phyloP scores from a whole-genome alignment of 805 yeast species.

The Kuraishia cidri region DNA sequence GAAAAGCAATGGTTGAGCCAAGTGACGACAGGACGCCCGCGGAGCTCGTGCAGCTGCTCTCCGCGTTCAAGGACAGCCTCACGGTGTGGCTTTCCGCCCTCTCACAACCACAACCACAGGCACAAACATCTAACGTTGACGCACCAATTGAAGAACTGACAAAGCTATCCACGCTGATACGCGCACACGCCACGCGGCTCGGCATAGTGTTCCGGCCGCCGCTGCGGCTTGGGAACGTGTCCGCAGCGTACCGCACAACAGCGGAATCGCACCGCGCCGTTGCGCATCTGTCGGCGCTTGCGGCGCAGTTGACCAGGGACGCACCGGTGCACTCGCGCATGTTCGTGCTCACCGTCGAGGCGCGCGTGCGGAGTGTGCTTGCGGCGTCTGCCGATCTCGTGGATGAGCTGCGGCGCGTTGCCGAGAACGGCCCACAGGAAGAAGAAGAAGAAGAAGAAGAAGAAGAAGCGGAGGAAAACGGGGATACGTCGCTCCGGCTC shows the following conservation, averaged over 20 bases:
- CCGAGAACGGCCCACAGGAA: conserved; percentile 9
- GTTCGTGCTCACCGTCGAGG: conserved; percentile 20
- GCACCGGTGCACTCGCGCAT: conserved; percentile 19
- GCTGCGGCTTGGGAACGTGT: conserved; percentile 24
- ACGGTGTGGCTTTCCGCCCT: conserved; percentile 10
- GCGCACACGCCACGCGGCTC: conserved; percentile 72
- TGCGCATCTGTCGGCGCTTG: conserved; percentile 35
- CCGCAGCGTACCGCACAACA: conserved; percentile 39
- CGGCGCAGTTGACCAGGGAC: conserved; percentile 28
- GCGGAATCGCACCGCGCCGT: conserved; percentile 33
- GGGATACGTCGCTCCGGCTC: too few relatives aligned
- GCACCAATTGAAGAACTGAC: conserved; percentile 46
- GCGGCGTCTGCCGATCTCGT: conserved; percentile 7
- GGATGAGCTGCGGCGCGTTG: conserved; percentile 12
- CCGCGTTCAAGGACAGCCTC: conserved; percentile 10
- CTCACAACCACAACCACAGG: conserved; percentile 1
- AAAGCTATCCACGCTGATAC: conserved; percentile 51
- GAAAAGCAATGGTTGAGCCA: too few relatives aligned
- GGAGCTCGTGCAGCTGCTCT: conserved; percentile 6
- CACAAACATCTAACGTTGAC: conserved; percentile 17
- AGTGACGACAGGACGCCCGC: too few relatives aligned
- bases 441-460: conserved; percentile 11
- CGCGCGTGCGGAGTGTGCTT: conserved; percentile 11
- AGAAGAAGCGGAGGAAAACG: conserved; percentile 19
- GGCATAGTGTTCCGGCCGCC: conserved; percentile 65